Evolutionary conservation across 2,329 filamentous ascomycete species (phyloP), one percentile per base, ranked within the genome.

Genomic region (Helotiales sp.): DNA sequence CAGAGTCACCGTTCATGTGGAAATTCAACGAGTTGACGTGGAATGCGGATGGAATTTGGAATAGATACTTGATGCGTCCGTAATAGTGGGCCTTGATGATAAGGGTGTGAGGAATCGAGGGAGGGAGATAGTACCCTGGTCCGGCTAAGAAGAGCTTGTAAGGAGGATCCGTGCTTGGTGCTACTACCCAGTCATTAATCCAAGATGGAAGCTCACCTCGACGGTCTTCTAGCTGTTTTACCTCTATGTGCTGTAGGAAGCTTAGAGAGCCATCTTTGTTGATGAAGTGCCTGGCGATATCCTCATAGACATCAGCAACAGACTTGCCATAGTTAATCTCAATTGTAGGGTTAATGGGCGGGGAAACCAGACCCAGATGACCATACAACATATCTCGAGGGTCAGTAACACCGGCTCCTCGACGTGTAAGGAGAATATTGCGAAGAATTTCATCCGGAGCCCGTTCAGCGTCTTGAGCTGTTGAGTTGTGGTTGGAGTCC

Each of bases 381-480:
- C 34, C 54, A 22, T 52, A 56, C 3, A 56, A 25, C 47, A 56
- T 56, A 47, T 52, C 54, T n/a, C 48, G 24, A 24, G 47, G 47
- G 22, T 56, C 47, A n/a, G 34, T 34, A 12, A 52, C 36, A 19
- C 54, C 47, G 12, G 29, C 15, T 15, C 54, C 54, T 27, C 54
- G 25, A 3, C 54, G 34, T 6, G n/a, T n/a, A 13, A n/a, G 19
- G 2, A 56, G 36, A 27, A 38, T 25, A 13, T 46, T 27, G 22
- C 36, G 30, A 36, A 56, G 46, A 25, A 19, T 27, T 15, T 30
- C 8, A 17, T 22, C 19, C 5, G 22, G 24, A 6, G 31, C 12
- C 24, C 10, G 10, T 5, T 34, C n/a, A 4, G 31, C 4, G 10
- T 5, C 10, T 34, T 34, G 31, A 13, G 31, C n/a, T n/a, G n/a